A percentile compares a stretch with the other conserved stretches of the same genome.
Evolutionary conservation across 169 alveolate genomes (phyloP).

Genomic region (Cryptosporidium baileyi): DNA sequence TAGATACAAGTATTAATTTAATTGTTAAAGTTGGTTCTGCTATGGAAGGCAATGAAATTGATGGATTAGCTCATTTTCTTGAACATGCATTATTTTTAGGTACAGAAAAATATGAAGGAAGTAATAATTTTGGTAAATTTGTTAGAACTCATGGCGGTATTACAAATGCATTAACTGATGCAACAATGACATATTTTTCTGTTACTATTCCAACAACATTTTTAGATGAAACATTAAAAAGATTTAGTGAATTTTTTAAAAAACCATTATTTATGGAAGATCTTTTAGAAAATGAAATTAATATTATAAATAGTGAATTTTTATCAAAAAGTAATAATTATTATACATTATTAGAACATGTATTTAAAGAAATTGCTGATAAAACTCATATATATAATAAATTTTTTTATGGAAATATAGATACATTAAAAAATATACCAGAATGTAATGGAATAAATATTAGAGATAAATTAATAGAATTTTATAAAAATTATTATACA

Average conservation of each 20-base stretch:
- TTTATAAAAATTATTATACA: constrained; percentile 20
- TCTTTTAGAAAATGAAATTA: constrained; percentile 11
- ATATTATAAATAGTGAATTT: constrained; percentile 11
- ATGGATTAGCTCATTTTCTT: constrained; percentile 86
- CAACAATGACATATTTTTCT: constrained; percentile 30
- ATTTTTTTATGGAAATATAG: constrained; percentile 10
- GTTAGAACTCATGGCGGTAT: constrained; percentile 78
- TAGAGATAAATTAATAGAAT: constrained; percentile 11
- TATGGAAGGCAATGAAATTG: constrained; percentile 26
- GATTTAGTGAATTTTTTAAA: constrained; percentile 53
- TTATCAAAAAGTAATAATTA: constrained; percentile 15
- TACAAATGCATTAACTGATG: constrained; percentile 75
- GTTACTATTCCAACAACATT: constrained; percentile 10
- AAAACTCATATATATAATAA: constrained; percentile 34
- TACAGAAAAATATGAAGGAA: constrained; percentile 81
- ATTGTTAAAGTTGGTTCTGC: constrained; percentile 47
- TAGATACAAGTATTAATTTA: background rate
- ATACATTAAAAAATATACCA: background rate
- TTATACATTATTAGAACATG: constrained; percentile 21
- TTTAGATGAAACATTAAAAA: constrained; percentile 13
- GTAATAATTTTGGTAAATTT: constrained; percentile 72
- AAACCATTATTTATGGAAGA: constrained; percentile 26
- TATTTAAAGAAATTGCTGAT: constrained; percentile 14
- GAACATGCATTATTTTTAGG: constrained; percentile 88
- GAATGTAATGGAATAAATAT: constrained; percentile 15